phyloP scores from a whole-genome alignment of 116 monocot species.

The Trichopus zeylanicus region DNA sequence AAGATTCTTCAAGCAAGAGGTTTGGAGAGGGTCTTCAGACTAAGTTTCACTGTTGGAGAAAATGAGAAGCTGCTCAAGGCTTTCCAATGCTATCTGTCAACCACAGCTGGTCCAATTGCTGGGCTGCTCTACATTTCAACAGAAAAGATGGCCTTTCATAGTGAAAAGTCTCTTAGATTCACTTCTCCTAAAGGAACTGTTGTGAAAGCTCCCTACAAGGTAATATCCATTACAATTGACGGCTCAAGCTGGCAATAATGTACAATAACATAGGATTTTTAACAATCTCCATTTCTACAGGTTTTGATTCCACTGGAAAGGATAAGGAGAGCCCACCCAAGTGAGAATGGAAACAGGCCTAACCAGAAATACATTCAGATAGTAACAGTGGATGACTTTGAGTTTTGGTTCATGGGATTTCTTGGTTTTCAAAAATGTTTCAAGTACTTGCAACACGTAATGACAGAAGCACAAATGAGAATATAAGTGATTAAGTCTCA shows the following conservation, averaged over 20 bases:
- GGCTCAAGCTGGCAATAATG: background rate
- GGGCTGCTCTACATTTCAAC: conserved; percentile 66
- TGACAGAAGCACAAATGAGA: background rate
- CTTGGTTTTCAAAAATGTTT: conserved; percentile 26
- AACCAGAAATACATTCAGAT: conserved; percentile 49
- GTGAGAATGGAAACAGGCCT: conserved; percentile 32
- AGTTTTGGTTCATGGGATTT: conserved; percentile 70
- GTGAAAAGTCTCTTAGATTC: conserved; percentile 46
- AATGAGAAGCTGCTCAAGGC: conserved; percentile 81
- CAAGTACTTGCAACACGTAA: conserved; percentile 15
- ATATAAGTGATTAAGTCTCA: too few species aligned
- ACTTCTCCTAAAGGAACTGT: conserved; percentile 27
- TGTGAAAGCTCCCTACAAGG: conserved; percentile 13
- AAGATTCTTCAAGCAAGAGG: conserved; percentile 72
- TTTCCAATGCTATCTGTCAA: conserved; percentile 69
- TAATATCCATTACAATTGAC: background rate
- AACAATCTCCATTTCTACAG: conserved; percentile 5
- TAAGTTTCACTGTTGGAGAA: conserved; percentile 40
- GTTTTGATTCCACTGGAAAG: conserved; percentile 44
- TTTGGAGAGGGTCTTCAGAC: conserved; percentile 51
- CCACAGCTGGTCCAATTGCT: conserved; percentile 67
- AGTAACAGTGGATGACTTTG: conserved; percentile 49
- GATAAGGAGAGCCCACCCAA: conserved; percentile 29
- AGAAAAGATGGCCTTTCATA: conserved; percentile 67
- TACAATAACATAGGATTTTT: background rate